A percentile compares a stretch with the other conserved stretches of the same genome.
phyloP scores from a whole-genome alignment of 768 basidiomycete species.

The Strobilomyces echinocephalus region DNA sequence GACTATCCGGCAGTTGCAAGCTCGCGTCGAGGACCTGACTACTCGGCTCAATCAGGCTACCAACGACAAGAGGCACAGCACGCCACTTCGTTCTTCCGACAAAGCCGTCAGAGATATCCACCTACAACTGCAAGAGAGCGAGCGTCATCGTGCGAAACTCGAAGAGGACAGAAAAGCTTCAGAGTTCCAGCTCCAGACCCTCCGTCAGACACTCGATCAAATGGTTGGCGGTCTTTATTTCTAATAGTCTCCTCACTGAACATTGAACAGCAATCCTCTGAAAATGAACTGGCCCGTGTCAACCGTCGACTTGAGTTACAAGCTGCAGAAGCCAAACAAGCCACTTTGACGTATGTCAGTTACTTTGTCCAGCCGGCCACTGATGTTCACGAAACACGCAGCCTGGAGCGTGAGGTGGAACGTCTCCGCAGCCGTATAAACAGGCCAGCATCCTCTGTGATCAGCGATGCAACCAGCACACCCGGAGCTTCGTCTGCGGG shows the following conservation, averaged over 20 bases:
- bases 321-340: conserved; percentile 68
- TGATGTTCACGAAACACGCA: conserved; percentile 20
- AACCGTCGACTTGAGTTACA: conserved; percentile 78
- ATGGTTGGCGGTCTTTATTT: conserved; percentile 42
- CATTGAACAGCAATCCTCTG: conserved; percentile 57
- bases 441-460: conserved; percentile 44
- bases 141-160: conserved; percentile 54
- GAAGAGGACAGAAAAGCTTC: conserved; percentile 63
- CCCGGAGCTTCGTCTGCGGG: conserved; percentile 24
- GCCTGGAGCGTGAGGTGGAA: conserved; percentile 66
- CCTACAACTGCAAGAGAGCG: conserved; percentile 53
- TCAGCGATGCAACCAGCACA: conserved; percentile 20
- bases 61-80: conserved; percentile 37
- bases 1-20: conserved; percentile 57
- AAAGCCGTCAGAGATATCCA: conserved; percentile 49
- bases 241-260: neutral
- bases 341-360: conserved; percentile 54
- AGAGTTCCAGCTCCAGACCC: conserved; percentile 51
- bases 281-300: conserved; percentile 59
- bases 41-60: conserved; percentile 39
- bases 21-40: conserved; percentile 66
- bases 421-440: conserved; percentile 61
- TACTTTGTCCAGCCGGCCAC: neutral
- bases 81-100: conserved; percentile 39
- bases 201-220: conserved; percentile 57